Evolutionary conservation across 2,329 filamentous ascomycete genomes (phyloP).

Genomic region (Hymenoscyphus occultus): DNA sequence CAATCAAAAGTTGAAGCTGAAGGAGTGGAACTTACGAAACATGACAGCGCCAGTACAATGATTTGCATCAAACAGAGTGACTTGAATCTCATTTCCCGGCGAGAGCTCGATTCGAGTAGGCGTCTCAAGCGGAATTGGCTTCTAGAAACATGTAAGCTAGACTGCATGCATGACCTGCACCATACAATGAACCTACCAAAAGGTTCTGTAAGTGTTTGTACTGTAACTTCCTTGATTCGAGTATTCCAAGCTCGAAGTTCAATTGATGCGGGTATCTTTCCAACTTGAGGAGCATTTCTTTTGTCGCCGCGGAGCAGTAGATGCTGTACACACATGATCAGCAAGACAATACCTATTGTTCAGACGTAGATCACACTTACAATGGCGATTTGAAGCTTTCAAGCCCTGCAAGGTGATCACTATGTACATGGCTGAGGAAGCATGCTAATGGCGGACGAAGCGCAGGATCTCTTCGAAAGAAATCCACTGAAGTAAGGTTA

Average conservation of each 20-base stretch:
- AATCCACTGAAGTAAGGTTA: constrained; percentile 60
- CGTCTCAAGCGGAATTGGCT: constrained; percentile 77
- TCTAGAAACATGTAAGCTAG: constrained; percentile 43
- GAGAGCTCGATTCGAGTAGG: constrained; percentile 73
- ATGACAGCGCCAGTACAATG: constrained; percentile 89
- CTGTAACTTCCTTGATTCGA: constrained; percentile 70
- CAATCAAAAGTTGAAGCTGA: neutral
- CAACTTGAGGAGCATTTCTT: constrained; percentile 74
- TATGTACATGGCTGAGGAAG: constrained; percentile 91
- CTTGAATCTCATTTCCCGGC: constrained; percentile 65
- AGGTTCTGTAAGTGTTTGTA: constrained; percentile 74
- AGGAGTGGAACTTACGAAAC: constrained; percentile 57
- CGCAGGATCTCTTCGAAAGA: constrained; percentile 61
- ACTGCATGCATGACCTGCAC: neutral
- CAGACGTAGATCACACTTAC: constrained; percentile 37
- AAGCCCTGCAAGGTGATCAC: constrained; percentile 80
- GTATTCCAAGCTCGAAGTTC: constrained; percentile 73
- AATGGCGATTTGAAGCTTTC: constrained; percentile 76
- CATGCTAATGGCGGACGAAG: constrained; percentile 68
- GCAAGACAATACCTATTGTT: neutral
- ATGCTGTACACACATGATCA: constrained; percentile 46
- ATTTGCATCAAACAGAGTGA: constrained; percentile 87
- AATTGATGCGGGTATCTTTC: constrained; percentile 77
- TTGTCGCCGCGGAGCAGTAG: constrained; percentile 84
- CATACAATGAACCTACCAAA: constrained; percentile 46